Percentiles rank a stretch among this genome's conserved stretches.
Conservation (phyloP, 768 basidiomycete genomes). For the Mycena epipterygia region DNA sequence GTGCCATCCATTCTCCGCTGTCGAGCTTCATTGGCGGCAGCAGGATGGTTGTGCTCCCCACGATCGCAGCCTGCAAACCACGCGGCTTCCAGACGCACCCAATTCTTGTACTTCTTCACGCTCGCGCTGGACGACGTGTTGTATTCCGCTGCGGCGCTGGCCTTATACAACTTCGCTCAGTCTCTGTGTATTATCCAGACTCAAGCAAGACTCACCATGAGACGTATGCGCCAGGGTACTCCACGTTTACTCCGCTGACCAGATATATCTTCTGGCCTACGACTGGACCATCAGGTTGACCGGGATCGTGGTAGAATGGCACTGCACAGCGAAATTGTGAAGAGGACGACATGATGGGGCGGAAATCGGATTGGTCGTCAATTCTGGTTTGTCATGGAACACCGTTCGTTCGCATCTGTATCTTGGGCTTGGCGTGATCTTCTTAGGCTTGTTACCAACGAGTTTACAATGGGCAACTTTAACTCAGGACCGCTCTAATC, state of each 20-base stretch:
- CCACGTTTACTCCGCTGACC: neutral
- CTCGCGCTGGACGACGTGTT: neutral
- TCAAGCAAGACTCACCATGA: neutral
- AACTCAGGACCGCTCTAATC: no score
- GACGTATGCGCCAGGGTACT: neutral
- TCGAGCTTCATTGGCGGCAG: neutral
- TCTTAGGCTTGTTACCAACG: no score
- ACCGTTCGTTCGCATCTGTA: no score
- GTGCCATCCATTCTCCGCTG: neutral
- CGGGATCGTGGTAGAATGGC: conserved; percentile 5
- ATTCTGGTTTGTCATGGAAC: no score
- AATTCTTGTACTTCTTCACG: neutral
- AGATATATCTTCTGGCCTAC: neutral
- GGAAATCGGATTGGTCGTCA: neutral
- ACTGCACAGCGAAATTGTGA: neutral
- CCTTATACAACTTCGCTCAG: neutral
- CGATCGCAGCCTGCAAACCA: conserved; percentile 6
- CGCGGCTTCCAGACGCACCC: neutral
- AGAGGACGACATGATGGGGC: neutral
- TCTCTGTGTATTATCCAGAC: neutral
- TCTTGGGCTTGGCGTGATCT: no score
- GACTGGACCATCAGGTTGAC: neutral
- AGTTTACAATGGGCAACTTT: no score
- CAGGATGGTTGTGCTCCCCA: neutral
- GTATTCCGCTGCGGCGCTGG: conserved; percentile 7